Conservation (phyloP, 2,329 filamentous ascomycete genomes). For the Lachnellula subtilissima region DNA sequence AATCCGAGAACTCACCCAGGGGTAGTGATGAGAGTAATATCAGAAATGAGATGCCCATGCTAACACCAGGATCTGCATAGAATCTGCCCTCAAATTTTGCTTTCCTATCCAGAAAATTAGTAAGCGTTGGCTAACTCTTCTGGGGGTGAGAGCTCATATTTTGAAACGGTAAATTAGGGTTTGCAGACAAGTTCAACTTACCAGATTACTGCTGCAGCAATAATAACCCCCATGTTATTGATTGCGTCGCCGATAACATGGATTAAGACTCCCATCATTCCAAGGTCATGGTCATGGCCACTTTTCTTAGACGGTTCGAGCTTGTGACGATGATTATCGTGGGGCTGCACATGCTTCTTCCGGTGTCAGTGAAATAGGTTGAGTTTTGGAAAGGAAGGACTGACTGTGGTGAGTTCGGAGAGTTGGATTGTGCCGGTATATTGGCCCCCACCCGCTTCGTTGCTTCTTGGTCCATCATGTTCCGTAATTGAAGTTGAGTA, state of each 20-base stretch:
- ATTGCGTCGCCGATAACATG: slow-evolving; percentile 69
- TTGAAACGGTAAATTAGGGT: too few relatives aligned
- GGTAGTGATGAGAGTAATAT: slow-evolving; percentile 62
- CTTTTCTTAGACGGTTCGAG: slow-evolving; percentile 23
- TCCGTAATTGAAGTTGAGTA: slow-evolving; percentile 60
- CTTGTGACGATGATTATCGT: slow-evolving; percentile 48
- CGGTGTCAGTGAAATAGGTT: neutral
- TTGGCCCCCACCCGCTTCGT: neutral
- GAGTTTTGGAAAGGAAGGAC: neutral
- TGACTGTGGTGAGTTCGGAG: neutral
- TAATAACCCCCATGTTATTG: slow-evolving; percentile 73
- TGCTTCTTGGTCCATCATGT: slow-evolving; percentile 18
- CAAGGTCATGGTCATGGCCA: slow-evolving; percentile 53
- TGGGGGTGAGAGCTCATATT: too few relatives aligned
- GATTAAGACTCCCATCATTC: slow-evolving; percentile 64
- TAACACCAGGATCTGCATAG: slow-evolving; percentile 68
- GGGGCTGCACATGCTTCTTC: slow-evolving; percentile 20
- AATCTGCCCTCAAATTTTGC: slow-evolving; percentile 51
- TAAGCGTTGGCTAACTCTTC: too few relatives aligned
- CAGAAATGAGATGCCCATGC: slow-evolving; percentile 67
- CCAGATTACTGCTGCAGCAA: slow-evolving; percentile 67
- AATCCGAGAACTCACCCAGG: slow-evolving; percentile 33
- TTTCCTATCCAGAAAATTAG: slow-evolving; percentile 27
- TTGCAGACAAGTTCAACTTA: too few relatives aligned
- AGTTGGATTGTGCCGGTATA: neutral